Base-by-base conservation (phyloP, 331 rosid genomes). In the Quercus phellos region DNA sequence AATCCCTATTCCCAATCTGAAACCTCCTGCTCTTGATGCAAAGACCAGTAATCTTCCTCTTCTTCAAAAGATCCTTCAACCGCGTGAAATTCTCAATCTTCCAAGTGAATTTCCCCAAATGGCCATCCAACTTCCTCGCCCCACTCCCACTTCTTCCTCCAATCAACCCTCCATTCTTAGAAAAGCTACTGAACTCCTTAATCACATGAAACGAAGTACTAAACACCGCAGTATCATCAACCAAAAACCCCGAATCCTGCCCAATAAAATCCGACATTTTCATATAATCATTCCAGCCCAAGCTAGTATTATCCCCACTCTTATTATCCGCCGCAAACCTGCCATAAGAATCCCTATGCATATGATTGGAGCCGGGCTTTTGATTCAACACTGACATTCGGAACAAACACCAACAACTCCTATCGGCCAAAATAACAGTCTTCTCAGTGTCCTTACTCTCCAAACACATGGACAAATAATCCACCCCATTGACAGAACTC, bases 281-380 rank as follows among this genome's bases (percentile, higher is more conserved):
- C 99, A 95, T 95, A 55, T 95, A 95, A 85, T 95, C 99, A 87
- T 93, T 95, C 99, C 99, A 95, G 5, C 99, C 99, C 94, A 95
- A 87, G 80, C 99, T 95, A 8, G 99, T 95, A 75, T 95, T 95
- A 70, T 95, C 99, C 75, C 99, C 99, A 32, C 92, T 91, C 89
- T 95, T 95, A 79, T 95, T 95, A 89, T 93, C 99, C 6, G 98
- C 94, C 0, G 98, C 98, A 82, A 95, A 95, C 58, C 98, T 86
- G 63, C 98, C 99, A 84, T 93, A 95, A 3, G 98, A 95, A 77
- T 95, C 99, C 83, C 97, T 90, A 66, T 95, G 99, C 96, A 91
- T 93, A 76, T 95, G 99, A 90, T 95, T 95, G 7, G 84, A 86
- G 53, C 94, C 96, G 0, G 97, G 97, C 87, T 89, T 95, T 85